phyloP scores from a whole-genome alignment of 2,329 filamentous ascomycete species.

The Teratosphaeria zuluensis region DNA sequence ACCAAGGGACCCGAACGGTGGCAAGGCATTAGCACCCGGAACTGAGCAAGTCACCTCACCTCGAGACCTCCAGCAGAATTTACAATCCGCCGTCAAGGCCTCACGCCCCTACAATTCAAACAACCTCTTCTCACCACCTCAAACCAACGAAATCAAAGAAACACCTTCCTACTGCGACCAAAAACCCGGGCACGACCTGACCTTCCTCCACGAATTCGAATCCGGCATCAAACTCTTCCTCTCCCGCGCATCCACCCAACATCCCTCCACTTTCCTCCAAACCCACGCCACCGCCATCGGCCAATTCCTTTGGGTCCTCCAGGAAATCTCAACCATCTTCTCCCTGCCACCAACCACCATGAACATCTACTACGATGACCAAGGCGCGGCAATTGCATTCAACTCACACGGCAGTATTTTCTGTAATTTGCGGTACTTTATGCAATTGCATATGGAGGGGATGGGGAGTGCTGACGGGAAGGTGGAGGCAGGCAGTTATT shows the following conservation, averaged over 20 bases:
- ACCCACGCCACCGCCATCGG: slow-evolving; percentile 55
- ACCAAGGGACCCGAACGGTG: slow-evolving; percentile 13
- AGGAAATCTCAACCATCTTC: slow-evolving; percentile 62
- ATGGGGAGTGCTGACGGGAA: slow-evolving; percentile 40
- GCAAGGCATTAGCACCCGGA: slow-evolving; percentile 12
- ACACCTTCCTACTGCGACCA: slow-evolving; percentile 75
- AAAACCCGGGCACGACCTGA: slow-evolving; percentile 62
- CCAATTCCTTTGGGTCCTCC: slow-evolving; percentile 58
- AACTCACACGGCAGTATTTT: slow-evolving; percentile 81
- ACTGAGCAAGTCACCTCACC: slow-evolving; percentile 31
- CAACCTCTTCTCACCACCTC: slow-evolving; percentile 61
- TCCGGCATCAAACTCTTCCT: slow-evolving; percentile 64
- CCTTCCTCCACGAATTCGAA: slow-evolving; percentile 59
- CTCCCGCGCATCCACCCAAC: slow-evolving; percentile 40
- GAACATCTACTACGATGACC: slow-evolving; percentile 79
- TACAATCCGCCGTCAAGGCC: slow-evolving; percentile 68
- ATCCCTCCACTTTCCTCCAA: slow-evolving; percentile 50
- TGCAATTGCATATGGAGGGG: slow-evolving; percentile 58
- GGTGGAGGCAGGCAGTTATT: slow-evolving; percentile 68
- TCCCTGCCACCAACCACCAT: slow-evolving; percentile 57
- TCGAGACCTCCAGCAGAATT: slow-evolving; percentile 53
- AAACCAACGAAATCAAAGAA: slow-evolving; percentile 66
- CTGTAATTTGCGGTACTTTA: slow-evolving; percentile 84
- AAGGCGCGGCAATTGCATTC: slow-evolving; percentile 80
- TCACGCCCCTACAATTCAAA: slow-evolving; percentile 68